phyloP scores from a whole-genome alignment of 257 asterid genomes.

The Nicotiana noctiflora region DNA sequence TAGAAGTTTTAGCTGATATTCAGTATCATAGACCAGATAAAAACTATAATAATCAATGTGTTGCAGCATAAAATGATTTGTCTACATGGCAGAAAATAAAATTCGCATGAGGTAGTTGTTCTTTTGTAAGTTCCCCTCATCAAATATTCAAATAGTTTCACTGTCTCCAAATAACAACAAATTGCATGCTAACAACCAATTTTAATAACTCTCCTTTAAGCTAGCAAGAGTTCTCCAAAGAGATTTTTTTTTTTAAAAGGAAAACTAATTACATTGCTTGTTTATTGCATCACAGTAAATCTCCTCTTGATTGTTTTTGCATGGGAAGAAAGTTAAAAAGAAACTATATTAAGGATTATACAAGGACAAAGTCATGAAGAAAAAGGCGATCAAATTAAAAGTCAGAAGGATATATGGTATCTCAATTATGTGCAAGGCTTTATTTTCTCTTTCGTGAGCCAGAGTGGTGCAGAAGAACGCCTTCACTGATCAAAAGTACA shows the following conservation, averaged over 20 bases:
- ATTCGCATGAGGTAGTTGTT: neutral
- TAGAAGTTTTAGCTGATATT: neutral
- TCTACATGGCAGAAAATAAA: neutral
- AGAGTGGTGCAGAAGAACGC: neutral
- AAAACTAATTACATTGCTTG: neutral
- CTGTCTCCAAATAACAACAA: neutral
- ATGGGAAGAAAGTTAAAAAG: neutral
- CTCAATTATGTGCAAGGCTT: constrained; percentile 1
- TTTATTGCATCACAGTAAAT: neutral
- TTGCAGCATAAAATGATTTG: neutral
- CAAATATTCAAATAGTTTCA: neutral
- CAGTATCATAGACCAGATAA: neutral
- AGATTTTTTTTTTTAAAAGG: neutral
- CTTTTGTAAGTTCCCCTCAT: neutral
- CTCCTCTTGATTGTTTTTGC: neutral
- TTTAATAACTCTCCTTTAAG: neutral
- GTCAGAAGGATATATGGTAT: neutral
- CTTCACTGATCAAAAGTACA: neutral
- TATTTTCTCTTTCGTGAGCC: neutral
- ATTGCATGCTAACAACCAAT: neutral
- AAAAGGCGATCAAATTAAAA: neutral
- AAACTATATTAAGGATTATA: neutral
- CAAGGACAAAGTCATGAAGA: neutral
- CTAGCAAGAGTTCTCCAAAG: neutral
- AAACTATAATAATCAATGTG: neutral